Evolutionary conservation across 805 yeast genomes (phyloP).

Genomic region (Tetrapisispora namnaoensis): DNA sequence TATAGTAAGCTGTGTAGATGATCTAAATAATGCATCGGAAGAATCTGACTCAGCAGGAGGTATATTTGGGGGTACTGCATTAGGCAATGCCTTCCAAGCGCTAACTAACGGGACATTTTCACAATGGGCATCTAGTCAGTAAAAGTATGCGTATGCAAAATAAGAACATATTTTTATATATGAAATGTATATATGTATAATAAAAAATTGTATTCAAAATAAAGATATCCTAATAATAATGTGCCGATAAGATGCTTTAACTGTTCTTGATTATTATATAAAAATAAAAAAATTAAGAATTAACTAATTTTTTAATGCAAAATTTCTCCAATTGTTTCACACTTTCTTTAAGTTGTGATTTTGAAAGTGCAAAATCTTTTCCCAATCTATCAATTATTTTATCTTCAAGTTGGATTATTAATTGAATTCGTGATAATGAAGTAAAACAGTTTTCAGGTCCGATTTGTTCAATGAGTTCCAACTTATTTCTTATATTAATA

Average conservation of each 20-base stretch:
- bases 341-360: conserved; percentile 7
- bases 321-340: conserved; percentile 8
- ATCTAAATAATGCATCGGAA: conserved; percentile 27
- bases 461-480: conserved; percentile 4
- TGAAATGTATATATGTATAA: too few relatives aligned
- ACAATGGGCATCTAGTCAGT: conserved; percentile 29
- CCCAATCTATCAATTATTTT: conserved; percentile 9
- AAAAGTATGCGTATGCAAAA: not conserved
- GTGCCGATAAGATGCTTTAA: not conserved
- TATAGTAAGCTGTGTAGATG: conserved; percentile 75
- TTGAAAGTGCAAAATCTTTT: conserved; percentile 11
- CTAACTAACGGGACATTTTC: conserved; percentile 28
- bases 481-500: conserved; percentile 8
- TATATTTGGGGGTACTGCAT: conserved; percentile 15
- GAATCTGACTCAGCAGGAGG: conserved; percentile 16
- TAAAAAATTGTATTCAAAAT: too few relatives aligned
- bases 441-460: not conserved
- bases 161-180: too few relatives aligned
- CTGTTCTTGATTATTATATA: not conserved
- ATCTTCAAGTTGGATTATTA: conserved; percentile 8
- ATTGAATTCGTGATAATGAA: not conserved
- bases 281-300: not conserved
- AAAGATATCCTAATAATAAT: too few relatives aligned
- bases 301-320: conserved; percentile 1
- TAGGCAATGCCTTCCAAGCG: conserved; percentile 26